Evolutionary conservation across 1,139 yeast species (phyloP).

Genomic region (Candida buenavistaensis): DNA sequence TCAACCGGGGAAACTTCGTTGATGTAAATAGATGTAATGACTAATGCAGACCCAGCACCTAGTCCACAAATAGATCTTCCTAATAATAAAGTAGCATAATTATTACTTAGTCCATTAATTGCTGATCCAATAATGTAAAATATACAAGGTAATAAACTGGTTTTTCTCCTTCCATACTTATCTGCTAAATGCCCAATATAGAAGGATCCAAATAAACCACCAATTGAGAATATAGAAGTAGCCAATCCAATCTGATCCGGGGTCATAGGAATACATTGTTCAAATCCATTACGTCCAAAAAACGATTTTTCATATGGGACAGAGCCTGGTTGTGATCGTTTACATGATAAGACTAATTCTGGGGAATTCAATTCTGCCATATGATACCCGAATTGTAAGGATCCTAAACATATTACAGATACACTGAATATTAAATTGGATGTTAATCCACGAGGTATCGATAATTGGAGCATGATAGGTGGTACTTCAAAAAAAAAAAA

Average conservation of each 20-base stretch:
- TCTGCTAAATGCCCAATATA: slow-evolving; percentile 74
- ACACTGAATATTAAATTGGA: slow-evolving; percentile 30
- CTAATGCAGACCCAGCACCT: slow-evolving; percentile 87
- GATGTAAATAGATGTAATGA: slow-evolving; percentile 77
- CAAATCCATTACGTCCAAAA: slow-evolving; percentile 40
- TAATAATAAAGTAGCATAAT: slow-evolving; percentile 44
- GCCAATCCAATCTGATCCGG: slow-evolving; percentile 71
- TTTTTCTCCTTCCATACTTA: slow-evolving; percentile 58
- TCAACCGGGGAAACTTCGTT: slow-evolving; percentile 74
- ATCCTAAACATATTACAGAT: slow-evolving; percentile 41
- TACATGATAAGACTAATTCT: slow-evolving; percentile 41
- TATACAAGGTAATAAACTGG: slow-evolving; percentile 56
- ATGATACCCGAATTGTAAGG: slow-evolving; percentile 51
- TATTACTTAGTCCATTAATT: slow-evolving; percentile 53
- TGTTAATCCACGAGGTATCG: slow-evolving; percentile 20
- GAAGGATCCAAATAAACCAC: slow-evolving; percentile 81
- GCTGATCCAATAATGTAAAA: slow-evolving; percentile 69
- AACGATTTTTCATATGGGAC: slow-evolving; percentile 33
- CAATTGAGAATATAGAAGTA: slow-evolving; percentile 83
- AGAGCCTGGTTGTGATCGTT: slow-evolving; percentile 29
- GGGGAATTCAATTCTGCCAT: slow-evolving; percentile 53
- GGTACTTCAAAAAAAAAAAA: too few species aligned
- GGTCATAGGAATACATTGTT: slow-evolving; percentile 56
- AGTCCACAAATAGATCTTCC: slow-evolving; percentile 82
- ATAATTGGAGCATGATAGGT: too few species aligned